Evolutionary conservation across 164 flowering plant genomes (phyloP).

Genomic region (Aristolochia contorta): DNA sequence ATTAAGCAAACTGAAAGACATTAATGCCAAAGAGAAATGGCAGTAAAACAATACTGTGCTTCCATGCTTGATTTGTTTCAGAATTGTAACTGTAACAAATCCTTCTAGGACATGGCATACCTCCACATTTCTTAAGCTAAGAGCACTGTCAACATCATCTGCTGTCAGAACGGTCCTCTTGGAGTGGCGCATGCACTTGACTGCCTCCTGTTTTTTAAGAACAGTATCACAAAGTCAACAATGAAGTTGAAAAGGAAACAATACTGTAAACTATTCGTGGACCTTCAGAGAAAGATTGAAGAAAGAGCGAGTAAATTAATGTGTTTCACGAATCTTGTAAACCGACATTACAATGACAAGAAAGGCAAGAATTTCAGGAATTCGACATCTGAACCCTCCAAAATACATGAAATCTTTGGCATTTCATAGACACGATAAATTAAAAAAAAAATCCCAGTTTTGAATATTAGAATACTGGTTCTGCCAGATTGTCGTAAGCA

Average conservation of each 20-base stretch:
- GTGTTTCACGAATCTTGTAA: not conserved
- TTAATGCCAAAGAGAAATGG: too few species aligned
- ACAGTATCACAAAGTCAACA: not conserved
- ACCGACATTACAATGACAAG: not conserved
- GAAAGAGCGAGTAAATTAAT: too few species aligned
- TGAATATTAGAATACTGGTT: too few species aligned
- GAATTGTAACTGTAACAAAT: too few species aligned
- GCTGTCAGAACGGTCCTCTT: conserved; percentile 62
- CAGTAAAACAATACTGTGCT: too few species aligned
- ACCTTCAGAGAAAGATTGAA: too few species aligned
- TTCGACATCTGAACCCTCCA: not conserved
- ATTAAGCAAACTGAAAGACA: too few species aligned
- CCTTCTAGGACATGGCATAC: conserved; percentile 17
- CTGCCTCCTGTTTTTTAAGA: conserved; percentile 59
- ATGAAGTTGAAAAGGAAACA: not conserved
- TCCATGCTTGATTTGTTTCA: too few species aligned
- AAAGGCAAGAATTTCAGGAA: not conserved
- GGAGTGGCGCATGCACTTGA: conserved; percentile 94
- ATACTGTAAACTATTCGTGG: too few species aligned
- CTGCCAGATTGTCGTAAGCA: too few species aligned
- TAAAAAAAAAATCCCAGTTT: too few species aligned
- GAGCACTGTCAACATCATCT: conserved; percentile 87
- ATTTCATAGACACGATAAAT: not conserved
- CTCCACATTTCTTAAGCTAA: conserved; percentile 75
- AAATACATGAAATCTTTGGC: not conserved